Percentiles rank a stretch among this genome's conserved stretches.
phyloP scores from a whole-genome alignment of 1,284 basidiomycete genomes.

The Fomitopsis pinicola region DNA sequence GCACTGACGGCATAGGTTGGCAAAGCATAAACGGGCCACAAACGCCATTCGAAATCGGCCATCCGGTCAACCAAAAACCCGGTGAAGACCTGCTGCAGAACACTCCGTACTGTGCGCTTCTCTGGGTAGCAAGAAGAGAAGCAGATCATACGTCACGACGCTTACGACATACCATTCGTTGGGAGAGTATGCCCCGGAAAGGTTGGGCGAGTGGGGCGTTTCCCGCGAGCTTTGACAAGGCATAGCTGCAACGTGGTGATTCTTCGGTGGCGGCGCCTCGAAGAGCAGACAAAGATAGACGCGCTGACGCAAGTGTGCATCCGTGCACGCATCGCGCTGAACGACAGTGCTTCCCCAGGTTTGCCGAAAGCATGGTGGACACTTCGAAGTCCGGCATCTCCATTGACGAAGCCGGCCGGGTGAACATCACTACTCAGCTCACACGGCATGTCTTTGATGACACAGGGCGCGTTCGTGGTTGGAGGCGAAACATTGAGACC shows the following conservation, averaged over 20 bases:
- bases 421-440: background rate
- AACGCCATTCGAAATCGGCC: background rate
- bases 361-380: background rate
- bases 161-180: background rate
- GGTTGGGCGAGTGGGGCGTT: background rate
- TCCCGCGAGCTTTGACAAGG: constrained; percentile 1
- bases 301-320: background rate
- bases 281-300: background rate
- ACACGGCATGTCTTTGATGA: background rate
- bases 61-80: background rate
- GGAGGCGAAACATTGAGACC: background rate
- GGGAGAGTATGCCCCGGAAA: background rate
- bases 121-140: background rate
- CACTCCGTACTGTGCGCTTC: background rate
- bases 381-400: background rate
- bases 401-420: background rate
- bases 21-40: no score
- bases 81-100: background rate
- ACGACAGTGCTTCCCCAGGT: background rate
- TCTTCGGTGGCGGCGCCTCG: background rate
- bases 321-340: background rate
- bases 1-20: no score
- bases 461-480: background rate
- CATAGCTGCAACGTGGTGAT: background rate
- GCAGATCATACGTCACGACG: background rate